Evolutionary conservation across 2,329 filamentous ascomycete species (phyloP), one percentile per base, ranked within the genome.

Genomic region (Stemphylium beticola): DNA sequence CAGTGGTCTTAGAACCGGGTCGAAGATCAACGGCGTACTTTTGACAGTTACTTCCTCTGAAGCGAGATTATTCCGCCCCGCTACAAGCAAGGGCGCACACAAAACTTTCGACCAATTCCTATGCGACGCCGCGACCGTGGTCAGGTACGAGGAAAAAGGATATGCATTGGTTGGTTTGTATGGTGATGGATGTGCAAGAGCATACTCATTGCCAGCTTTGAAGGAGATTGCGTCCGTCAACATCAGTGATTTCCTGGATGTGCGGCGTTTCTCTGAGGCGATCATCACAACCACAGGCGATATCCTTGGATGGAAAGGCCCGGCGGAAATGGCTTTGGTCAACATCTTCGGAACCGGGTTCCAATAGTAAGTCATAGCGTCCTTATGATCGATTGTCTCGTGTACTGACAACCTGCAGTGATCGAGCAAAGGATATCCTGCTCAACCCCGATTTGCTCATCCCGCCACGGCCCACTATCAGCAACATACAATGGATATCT

Each of bases 401-500:
- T 26, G 32, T 53, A 33, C 54, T 66, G 44, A 70, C 39, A 34
- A 22, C 4, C 11, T 31, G 32, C 54, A 82, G 80, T 48, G 73
- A 75, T n/a, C 76, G 71, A 38, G 78, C 79, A 14, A 78, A 85
- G n/a, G 93, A 97, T 71, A 85, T 81, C 7, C 81, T 99, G 3
- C 85, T 91, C 75, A 96, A 98, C 71, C 87, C 90, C 0, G 82
- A 90, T 53, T 83, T 91, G 0, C 71, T 84, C 14, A 83, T 90
- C 18, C 93, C 93, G 2, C 83, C 91, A 11, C 86, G 95, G 2
- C 95, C 95, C 1, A 96, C 92, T 0, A 99, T 99, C 56, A 96
- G 91, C 17, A 96, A 96, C 67, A 77, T 99, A 33, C 92, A 98
- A 76, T 99, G 95, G 95, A 92, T 99, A 47, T 90, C 92, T 0